These are phyloP conservation scores for Sapria himalayana DNA, from an alignment of 345 rosid genomes.

Conservation along the genomic window DNA sequence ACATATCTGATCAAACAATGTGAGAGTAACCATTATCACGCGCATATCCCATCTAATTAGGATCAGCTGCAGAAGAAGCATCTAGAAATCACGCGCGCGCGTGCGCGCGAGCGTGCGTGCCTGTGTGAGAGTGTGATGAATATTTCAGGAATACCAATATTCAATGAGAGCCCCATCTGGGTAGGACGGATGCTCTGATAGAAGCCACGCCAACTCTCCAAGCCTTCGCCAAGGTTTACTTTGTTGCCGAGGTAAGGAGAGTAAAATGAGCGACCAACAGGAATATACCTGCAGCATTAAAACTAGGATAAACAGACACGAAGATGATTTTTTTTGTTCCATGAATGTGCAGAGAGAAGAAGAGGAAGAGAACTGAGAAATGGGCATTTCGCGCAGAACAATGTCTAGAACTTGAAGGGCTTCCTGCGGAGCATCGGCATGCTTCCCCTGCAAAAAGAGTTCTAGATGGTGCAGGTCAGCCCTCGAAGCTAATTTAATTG, in stretches of 20 bases:
- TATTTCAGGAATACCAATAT: constrained; percentile 37
- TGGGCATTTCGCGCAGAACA: constrained; percentile 88
- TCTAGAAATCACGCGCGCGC: too few species aligned
- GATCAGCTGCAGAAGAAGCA: too few species aligned
- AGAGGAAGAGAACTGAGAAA: constrained; percentile 10
- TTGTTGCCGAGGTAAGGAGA: constrained; percentile 69
- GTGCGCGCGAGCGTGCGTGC: too few species aligned
- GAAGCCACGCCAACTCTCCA: constrained; percentile 97
- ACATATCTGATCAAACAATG: constrained; percentile 41
- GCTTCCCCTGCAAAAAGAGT: constrained; percentile 65
- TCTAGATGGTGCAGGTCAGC: constrained; percentile 82
- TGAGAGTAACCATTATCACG: too few species aligned
- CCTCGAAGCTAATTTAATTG: constrained; percentile 67
- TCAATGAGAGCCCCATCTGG: constrained; percentile 79
- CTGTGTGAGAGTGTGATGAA: too few species aligned
- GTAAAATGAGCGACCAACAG: constrained; percentile 85
- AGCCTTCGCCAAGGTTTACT: constrained; percentile 69
- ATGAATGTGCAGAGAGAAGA: neutral
- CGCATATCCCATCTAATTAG: too few species aligned
- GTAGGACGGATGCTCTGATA: constrained; percentile 96
- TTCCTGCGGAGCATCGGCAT: constrained; percentile 91
- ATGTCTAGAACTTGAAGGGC: constrained; percentile 97
- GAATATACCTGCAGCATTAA: constrained; percentile 40
- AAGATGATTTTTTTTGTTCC: too few species aligned
- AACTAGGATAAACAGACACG: too few species aligned